Base-by-base conservation (phyloP, 192 early-diverging fungal species). In the Backusella australiensis region DNA sequence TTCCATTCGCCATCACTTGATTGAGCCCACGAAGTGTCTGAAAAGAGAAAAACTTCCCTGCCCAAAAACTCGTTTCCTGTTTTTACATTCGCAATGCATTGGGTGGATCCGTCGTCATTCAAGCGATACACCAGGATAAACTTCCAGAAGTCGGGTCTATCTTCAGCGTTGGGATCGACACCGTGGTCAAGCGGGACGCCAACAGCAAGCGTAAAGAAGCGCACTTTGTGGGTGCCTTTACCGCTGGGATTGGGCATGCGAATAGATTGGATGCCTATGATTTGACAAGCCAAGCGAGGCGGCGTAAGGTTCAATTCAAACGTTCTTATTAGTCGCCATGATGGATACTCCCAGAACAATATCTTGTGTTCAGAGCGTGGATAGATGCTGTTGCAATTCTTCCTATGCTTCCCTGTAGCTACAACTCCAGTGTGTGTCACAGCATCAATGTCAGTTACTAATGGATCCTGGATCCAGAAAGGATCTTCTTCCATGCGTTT, bases 381-480 rank as follows among this genome's bases (percentile, higher is more conserved):
- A 23, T 71, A 36, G 21, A 71, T 26, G 15, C 67, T 36, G 29
- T 68, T 68, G 39, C 21, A 32, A 11, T 41, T 59, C 49, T 41
- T 52, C 17, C 80, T 68, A 67, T 82, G 80, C n/a, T 82, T 82
- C 11, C 80, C 80, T 0, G 80, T 82, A 9, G 80, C 80, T 3
- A 82, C 76, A 2, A 78, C 34, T 5, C 80, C 80, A 8, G 68
- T 75, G 4, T 69, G 35, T 9, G 80, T 81, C 4, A 70, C 44
- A 17, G 52, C 29, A 34, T 82, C 73, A 21, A 82, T 82, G 66
- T 82, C 80, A 12, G 71, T 68, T 14, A 82, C 80, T 36, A 82
- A 26, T 19, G 80, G 80, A 44, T 82, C 80, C 17, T 82, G 80
- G 15, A 82, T 78, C 26, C 74, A 70, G 23, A 77, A 82, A 3